Conservation (phyloP, 768 basidiomycete species). For the Collybiopsis luxurians region DNA sequence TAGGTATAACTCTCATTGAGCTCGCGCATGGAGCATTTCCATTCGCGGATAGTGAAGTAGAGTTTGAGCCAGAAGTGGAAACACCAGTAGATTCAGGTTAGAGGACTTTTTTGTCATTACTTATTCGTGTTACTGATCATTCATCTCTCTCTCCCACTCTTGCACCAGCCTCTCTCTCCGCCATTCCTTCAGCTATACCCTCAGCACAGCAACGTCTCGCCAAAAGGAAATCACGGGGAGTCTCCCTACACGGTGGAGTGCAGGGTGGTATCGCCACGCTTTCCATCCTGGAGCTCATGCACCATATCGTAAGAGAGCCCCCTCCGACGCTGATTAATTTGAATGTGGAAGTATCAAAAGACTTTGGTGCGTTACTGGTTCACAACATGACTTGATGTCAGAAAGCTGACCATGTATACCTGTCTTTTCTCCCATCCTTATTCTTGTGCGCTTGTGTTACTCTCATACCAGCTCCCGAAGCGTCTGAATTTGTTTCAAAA, state of each 20-base stretch:
- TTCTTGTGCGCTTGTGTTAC: too few species aligned
- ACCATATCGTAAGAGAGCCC: constrained; percentile 98
- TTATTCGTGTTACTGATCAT: not conserved
- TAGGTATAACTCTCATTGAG: constrained; percentile 96
- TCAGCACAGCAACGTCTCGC: not conserved
- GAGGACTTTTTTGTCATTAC: not conserved
- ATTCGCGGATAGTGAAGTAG: constrained; percentile 61
- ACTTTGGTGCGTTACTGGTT: too few species aligned
- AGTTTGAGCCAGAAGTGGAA: not conserved
- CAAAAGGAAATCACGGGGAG: constrained; percentile 39
- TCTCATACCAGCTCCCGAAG: too few species aligned
- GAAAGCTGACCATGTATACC: too few species aligned
- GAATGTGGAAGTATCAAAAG: too few species aligned
- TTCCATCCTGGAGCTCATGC: constrained; percentile 94
- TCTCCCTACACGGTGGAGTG: constrained; percentile 88
- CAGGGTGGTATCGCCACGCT: constrained; percentile 97
- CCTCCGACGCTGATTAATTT: constrained; percentile 76
- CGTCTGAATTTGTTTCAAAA: too few species aligned
- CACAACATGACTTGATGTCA: too few species aligned
- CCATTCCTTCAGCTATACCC: not conserved
- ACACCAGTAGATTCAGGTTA: not conserved
- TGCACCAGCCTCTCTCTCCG: not conserved
- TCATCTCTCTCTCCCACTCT: not conserved
- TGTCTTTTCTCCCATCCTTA: too few species aligned
- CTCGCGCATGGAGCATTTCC: constrained; percentile 98